phyloP scores from a whole-genome alignment of 345 rosid species.

The Bretschneidera sinensis region DNA sequence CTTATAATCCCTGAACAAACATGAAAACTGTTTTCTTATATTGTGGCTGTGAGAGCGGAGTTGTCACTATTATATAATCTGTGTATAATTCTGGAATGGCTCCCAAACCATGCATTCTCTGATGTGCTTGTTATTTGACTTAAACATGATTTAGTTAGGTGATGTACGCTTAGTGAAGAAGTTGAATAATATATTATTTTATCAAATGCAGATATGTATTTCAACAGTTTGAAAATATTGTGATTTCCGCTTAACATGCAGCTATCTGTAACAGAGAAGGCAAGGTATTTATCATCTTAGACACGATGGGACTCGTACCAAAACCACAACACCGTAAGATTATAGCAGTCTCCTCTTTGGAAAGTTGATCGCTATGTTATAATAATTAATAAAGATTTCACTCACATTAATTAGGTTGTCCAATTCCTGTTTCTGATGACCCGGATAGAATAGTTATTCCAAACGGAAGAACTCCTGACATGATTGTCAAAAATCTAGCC shows the following conservation, averaged over 20 bases:
- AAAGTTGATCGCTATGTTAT: slow-evolving; percentile 12
- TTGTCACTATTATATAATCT: too few species aligned
- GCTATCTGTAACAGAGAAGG: slow-evolving; percentile 84
- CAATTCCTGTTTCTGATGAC: slow-evolving; percentile 56
- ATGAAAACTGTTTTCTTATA: neutral
- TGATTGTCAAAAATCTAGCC: slow-evolving; percentile 47
- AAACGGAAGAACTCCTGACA: slow-evolving; percentile 45
- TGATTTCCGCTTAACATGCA: slow-evolving; percentile 36
- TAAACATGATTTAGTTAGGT: neutral
- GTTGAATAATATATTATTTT: too few species aligned
- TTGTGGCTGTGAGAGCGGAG: too few species aligned
- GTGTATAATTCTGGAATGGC: too few species aligned
- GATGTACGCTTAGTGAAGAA: too few species aligned
- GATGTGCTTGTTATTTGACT: neutral
- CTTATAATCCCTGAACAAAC: neutral
- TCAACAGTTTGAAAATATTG: neutral
- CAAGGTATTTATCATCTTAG: slow-evolving; percentile 58
- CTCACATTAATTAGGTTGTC: slow-evolving; percentile 54
- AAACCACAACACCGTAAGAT: slow-evolving; percentile 76
- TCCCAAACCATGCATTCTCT: neutral
- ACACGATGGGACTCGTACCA: slow-evolving; percentile 69
- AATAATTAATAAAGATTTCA: slow-evolving; percentile 13
- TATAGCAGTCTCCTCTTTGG: slow-evolving; percentile 16
- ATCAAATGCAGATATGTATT: too few species aligned
- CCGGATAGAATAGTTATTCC: slow-evolving; percentile 74